phyloP scores from a whole-genome alignment of 2,329 filamentous ascomycete species.

The Dendrostoma leiphaemia region DNA sequence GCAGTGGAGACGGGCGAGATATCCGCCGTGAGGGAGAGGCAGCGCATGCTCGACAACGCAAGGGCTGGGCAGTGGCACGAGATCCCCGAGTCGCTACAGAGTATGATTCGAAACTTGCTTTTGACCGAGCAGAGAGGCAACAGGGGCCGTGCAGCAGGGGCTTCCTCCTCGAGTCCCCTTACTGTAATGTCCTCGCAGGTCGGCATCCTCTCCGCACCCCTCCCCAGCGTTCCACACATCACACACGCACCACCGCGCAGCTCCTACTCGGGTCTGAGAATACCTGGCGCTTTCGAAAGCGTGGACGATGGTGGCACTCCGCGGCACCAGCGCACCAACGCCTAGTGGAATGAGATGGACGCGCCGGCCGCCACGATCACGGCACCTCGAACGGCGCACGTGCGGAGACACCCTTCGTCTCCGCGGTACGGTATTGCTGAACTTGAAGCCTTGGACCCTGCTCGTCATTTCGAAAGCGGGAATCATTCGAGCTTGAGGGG shows the following conservation, averaged over 20 bases:
- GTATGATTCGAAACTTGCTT: slow-evolving; percentile 48
- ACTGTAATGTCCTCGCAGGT: slow-evolving; percentile 5
- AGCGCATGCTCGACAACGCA: slow-evolving; percentile 52
- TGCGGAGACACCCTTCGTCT: neutral
- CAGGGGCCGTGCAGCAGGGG: slow-evolving; percentile 13
- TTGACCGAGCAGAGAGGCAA: slow-evolving; percentile 32
- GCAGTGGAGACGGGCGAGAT: slow-evolving; percentile 61
- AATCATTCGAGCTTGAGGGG: neutral
- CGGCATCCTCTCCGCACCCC: slow-evolving; percentile 11
- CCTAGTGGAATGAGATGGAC: slow-evolving; percentile 1
- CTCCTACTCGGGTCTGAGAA: slow-evolving; percentile 10
- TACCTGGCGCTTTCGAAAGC: slow-evolving; percentile 12
- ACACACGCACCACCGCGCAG: slow-evolving; percentile 5
- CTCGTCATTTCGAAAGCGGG: neutral
- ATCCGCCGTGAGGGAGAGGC: slow-evolving; percentile 33
- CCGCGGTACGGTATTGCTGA: neutral
- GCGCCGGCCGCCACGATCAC: neutral
- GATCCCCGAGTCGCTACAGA: slow-evolving; percentile 55
- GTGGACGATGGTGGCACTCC: slow-evolving; percentile 10
- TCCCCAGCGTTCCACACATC: slow-evolving; percentile 1
- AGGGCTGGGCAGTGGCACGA: slow-evolving; percentile 56
- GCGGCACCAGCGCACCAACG: slow-evolving; percentile 12
- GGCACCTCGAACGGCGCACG: slow-evolving; percentile 1
- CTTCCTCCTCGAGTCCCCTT: slow-evolving; percentile 14
- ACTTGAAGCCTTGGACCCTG: neutral